Conservation (phyloP, 2,329 filamentous ascomycete genomes). For the Cadophora luteo-olivacea region DNA sequence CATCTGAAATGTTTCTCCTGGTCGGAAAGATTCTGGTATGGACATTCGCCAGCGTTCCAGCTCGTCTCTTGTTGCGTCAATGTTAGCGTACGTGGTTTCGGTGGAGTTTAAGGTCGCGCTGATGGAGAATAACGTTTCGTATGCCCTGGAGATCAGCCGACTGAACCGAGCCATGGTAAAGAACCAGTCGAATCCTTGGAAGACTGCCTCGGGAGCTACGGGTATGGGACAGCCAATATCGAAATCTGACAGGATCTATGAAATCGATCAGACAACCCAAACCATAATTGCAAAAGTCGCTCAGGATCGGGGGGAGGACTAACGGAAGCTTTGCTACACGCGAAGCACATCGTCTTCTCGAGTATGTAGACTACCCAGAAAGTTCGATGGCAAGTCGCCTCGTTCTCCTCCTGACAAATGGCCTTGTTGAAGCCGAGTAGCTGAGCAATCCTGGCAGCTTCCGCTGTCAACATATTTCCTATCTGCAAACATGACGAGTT, state of each 20-base stretch:
- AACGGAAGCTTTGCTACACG: constrained; percentile 44
- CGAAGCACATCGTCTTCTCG: constrained; percentile 48
- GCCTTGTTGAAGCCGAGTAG: constrained; percentile 43
- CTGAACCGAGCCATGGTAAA: constrained; percentile 42
- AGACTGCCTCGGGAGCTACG: constrained; percentile 42
- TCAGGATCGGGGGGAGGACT: constrained; percentile 24
- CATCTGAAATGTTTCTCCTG: constrained; percentile 38
- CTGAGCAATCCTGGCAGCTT: constrained; percentile 47
- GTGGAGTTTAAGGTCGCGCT: constrained; percentile 41
- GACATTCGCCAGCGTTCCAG: constrained; percentile 45
- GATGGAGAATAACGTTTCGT: constrained; percentile 46
- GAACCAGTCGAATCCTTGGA: constrained; percentile 48
- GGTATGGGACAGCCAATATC: constrained; percentile 49
- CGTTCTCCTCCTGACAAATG: constrained; percentile 27
- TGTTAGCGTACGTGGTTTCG: constrained; percentile 29
- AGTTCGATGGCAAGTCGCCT: constrained; percentile 34
- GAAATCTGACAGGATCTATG: constrained; percentile 46
- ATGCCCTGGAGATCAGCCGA: constrained; percentile 45
- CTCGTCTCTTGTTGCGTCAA: constrained; percentile 38
- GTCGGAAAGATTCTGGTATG: constrained; percentile 44
- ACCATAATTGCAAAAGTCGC: not conserved
- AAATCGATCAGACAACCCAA: not conserved
- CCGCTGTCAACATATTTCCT: constrained; percentile 43
- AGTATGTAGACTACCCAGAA: constrained; percentile 51
- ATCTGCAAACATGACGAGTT: constrained; percentile 46